A percentile compares a stretch with the other conserved stretches of the same genome.
phyloP scores from a whole-genome alignment of 1,284 basidiomycete genomes.

The Leccinum pallidistipes region DNA sequence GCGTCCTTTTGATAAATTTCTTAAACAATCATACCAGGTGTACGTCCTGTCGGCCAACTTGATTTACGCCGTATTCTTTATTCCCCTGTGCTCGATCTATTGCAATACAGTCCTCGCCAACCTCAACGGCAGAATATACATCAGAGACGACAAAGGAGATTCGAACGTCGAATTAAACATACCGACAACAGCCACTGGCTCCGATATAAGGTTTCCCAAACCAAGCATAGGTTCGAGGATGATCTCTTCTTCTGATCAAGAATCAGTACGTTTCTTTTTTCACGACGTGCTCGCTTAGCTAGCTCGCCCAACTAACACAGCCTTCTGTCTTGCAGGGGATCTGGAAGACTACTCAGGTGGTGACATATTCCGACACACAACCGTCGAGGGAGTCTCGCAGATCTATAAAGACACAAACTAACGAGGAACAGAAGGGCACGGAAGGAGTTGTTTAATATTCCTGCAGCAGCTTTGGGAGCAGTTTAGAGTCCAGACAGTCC shows the following conservation, averaged over 20 bases:
- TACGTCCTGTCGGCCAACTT: not conserved
- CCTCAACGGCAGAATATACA: conserved; percentile 8
- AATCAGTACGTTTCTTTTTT: not conserved
- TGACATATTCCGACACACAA: not conserved
- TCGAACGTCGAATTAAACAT: not conserved
- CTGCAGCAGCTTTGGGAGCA: not conserved
- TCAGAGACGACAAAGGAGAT: not conserved
- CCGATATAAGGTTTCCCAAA: not conserved
- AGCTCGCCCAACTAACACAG: not conserved
- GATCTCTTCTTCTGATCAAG: not conserved
- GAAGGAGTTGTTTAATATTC: not conserved
- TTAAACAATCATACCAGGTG: not conserved
- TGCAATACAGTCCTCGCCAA: conserved; percentile 11
- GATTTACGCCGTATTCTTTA: not conserved
- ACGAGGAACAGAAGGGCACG: not conserved
- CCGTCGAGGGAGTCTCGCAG: not conserved
- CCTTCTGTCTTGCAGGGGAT: not conserved
- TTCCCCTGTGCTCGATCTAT: conserved; percentile 5
- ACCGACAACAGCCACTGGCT: not conserved
- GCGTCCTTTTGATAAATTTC: not conserved
- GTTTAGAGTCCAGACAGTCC: not conserved
- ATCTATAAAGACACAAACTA: not conserved
- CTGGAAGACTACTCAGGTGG: conserved; percentile 3
- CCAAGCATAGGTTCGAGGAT: not conserved
- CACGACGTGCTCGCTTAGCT: not conserved